These are phyloP conservation scores for Lithospermum erythrorhizon DNA, from an alignment of 257 asterid genomes.

Conservation along the genomic window DNA sequence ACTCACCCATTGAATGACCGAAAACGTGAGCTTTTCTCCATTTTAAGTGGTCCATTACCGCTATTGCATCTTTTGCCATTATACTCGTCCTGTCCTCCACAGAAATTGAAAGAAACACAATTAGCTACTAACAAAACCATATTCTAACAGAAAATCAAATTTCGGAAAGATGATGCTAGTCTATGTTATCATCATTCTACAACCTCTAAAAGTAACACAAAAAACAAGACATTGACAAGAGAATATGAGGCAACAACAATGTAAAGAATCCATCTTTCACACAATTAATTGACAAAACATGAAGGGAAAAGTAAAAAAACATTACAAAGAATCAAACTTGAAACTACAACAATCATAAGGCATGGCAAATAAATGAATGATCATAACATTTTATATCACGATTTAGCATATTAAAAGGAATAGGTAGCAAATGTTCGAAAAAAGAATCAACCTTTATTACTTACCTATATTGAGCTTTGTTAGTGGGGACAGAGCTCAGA, in stretches of 20 bases:
- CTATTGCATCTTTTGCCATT: slow-evolving; percentile 94
- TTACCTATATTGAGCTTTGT: slow-evolving; percentile 78
- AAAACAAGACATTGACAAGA: background rate
- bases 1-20: slow-evolving; percentile 99
- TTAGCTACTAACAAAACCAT: background rate
- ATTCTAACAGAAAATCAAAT: background rate
- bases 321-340: background rate
- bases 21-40: slow-evolving; percentile 87
- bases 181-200: too few relatives aligned
- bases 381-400: background rate
- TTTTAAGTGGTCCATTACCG: slow-evolving; percentile 89
- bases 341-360: background rate
- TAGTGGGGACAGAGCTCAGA: slow-evolving; percentile 74
- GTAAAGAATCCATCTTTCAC: too few relatives aligned
- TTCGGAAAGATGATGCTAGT: background rate
- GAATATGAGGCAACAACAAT: background rate
- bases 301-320: background rate
- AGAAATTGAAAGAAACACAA: background rate
- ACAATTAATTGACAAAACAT: background rate
- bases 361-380: background rate
- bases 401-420: background rate
- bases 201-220: background rate
- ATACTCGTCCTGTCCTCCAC: slow-evolving; percentile 44
- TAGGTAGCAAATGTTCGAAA: background rate
- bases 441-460: slow-evolving; percentile 8